Percentiles rank a stretch among this genome's conserved stretches.
Conservation (phyloP, 139 green algal genomes). For the Closterium sp. region DNA sequence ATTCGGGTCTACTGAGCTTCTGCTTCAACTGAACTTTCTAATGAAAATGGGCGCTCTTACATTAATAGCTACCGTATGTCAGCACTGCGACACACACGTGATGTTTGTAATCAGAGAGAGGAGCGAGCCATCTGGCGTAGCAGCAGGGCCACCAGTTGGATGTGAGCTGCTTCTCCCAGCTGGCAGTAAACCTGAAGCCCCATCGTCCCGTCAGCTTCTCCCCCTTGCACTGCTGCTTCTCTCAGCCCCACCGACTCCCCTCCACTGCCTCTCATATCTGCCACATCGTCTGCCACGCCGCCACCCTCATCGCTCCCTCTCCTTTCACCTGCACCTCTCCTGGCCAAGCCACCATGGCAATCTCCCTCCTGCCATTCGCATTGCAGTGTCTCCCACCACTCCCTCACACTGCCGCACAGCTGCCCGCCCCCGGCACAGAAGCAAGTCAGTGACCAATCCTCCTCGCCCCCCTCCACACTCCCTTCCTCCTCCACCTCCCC, state of each 20-base stretch:
- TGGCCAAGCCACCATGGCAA: no score
- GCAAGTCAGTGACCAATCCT: background rate
- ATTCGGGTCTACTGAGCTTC: no score
- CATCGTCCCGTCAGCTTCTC: background rate
- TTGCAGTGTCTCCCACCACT: background rate
- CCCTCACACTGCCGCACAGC: background rate
- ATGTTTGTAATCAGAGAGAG: background rate
- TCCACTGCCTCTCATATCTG: background rate
- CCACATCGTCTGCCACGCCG: background rate
- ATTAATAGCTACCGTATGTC: no score
- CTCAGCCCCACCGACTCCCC: background rate
- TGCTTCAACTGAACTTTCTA: no score
- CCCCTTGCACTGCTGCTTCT: background rate
- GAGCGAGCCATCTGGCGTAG: background rate
- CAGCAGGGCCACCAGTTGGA: background rate
- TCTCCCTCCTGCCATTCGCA: no score
- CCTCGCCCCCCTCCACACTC: background rate
- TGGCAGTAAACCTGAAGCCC: background rate
- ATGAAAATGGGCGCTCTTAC: no score
- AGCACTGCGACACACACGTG: no score
- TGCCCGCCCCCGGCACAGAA: background rate
- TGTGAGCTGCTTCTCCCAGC: background rate
- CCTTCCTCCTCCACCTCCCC: background rate
- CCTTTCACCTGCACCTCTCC: no score
- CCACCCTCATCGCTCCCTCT: background rate